Conservation (phyloP, 257 asterid genomes). For the Solanum sejunctum region DNA sequence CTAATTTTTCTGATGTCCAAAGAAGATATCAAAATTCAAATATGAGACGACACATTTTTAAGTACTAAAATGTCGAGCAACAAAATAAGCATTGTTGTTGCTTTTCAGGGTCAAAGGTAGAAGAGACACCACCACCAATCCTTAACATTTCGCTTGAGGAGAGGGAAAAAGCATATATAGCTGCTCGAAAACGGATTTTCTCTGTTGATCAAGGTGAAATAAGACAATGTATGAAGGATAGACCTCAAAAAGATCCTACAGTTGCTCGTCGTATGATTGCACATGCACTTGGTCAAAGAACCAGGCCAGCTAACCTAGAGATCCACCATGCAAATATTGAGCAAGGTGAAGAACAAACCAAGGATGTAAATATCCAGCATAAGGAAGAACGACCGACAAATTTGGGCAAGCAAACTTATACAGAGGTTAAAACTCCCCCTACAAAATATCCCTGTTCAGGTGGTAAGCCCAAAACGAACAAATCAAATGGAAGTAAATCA, state of each 20-base stretch:
- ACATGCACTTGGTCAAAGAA: constrained; percentile 79
- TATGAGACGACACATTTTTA: not conserved
- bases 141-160: constrained; percentile 51
- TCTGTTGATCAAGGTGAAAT: constrained; percentile 29
- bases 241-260: constrained; percentile 64
- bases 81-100: not conserved
- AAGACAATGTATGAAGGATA: constrained; percentile 28
- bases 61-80: not conserved
- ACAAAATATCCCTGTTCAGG: constrained; percentile 9
- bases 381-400: constrained; percentile 13
- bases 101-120: not conserved
- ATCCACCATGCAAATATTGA: constrained; percentile 3
- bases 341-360: constrained; percentile 7
- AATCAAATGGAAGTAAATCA: constrained; percentile 7
- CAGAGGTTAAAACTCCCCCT: constrained; percentile 8
- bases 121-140: constrained; percentile 1
- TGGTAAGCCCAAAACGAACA: constrained; percentile 3
- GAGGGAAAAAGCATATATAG: constrained; percentile 61
- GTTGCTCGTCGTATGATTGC: constrained; percentile 95
- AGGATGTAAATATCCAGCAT: constrained; percentile 9
- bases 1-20: not conserved
- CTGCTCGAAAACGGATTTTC: constrained; percentile 63
- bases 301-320: constrained; percentile 25
- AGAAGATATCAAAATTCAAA: not conserved
- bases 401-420: not conserved